A percentile compares a stretch with the other conserved stretches of the same genome.
phyloP scores from a whole-genome alignment of 1,284 basidiomycete genomes.

The Puccinia hordei region DNA sequence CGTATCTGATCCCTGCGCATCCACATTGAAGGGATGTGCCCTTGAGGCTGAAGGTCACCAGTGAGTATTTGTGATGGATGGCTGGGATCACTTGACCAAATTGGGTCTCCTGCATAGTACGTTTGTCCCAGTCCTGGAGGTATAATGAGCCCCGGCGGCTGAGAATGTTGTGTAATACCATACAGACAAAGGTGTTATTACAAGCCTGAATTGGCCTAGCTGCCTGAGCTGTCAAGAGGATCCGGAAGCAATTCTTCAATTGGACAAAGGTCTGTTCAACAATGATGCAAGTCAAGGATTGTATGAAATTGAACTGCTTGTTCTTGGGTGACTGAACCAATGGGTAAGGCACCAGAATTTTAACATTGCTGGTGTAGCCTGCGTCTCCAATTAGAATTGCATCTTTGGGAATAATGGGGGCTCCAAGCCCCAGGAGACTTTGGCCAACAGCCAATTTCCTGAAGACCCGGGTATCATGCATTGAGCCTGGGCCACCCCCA shows the following conservation, averaged over 20 bases:
- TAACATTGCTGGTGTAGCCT: too few relatives aligned
- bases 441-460: too few relatives aligned
- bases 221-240: not conserved
- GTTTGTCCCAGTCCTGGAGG: not conserved
- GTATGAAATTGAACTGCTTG: not conserved
- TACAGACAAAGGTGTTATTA: not conserved
- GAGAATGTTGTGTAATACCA: not conserved
- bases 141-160: not conserved
- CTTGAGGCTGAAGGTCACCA: too few relatives aligned
- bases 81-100: not conserved
- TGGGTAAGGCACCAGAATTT: slow-evolving; percentile 26
- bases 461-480: too few relatives aligned
- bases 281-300: not conserved
- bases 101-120: not conserved
- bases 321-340: slow-evolving; percentile 31
- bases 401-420: too few relatives aligned
- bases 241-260: not conserved
- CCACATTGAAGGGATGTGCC: too few relatives aligned
- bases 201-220: not conserved
- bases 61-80: too few relatives aligned
- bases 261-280: not conserved
- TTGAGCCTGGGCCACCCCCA: too few relatives aligned
- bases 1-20: too few relatives aligned
- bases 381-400: too few relatives aligned
- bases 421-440: too few relatives aligned